phyloP scores from a whole-genome alignment of 179 eudicot genomes.

The Corrigiola litoralis region DNA sequence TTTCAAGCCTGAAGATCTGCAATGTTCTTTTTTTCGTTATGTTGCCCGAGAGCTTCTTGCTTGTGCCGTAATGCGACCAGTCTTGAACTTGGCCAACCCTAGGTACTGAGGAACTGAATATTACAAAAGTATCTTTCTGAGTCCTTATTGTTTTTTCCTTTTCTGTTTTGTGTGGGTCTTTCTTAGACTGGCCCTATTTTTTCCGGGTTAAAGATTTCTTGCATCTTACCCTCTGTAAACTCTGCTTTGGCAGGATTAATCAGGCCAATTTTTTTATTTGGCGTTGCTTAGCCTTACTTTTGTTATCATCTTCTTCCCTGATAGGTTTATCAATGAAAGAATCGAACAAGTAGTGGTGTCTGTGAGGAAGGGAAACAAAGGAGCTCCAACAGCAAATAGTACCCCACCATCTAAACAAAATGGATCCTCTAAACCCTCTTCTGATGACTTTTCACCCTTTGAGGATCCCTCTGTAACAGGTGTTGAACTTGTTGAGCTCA shows the following conservation, averaged over 20 bases:
- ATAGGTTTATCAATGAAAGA: constrained; percentile 96
- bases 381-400: constrained; percentile 31
- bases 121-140: not conserved
- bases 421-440: constrained; percentile 38
- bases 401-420: constrained; percentile 37
- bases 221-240: not conserved
- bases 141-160: not conserved
- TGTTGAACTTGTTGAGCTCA: constrained; percentile 79
- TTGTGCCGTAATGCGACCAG: constrained; percentile 85
- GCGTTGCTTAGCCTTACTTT: not conserved
- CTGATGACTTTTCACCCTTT: constrained; percentile 56
- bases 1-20: constrained; percentile 77
- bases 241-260: not conserved
- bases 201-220: not conserved
- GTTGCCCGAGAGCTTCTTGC: constrained; percentile 88
- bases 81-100: constrained; percentile 84
- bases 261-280: not conserved
- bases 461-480: constrained; percentile 83
- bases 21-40: constrained; percentile 80
- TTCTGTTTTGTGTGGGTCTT: not conserved
- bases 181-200: not conserved
- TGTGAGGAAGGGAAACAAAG: constrained; percentile 47
- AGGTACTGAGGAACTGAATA: constrained; percentile 51
- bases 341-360: constrained; percentile 70
- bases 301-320: constrained; percentile 7